Conservation (phyloP, 2,329 filamentous ascomycete genomes). For the Magnaporthales sp. region DNA sequence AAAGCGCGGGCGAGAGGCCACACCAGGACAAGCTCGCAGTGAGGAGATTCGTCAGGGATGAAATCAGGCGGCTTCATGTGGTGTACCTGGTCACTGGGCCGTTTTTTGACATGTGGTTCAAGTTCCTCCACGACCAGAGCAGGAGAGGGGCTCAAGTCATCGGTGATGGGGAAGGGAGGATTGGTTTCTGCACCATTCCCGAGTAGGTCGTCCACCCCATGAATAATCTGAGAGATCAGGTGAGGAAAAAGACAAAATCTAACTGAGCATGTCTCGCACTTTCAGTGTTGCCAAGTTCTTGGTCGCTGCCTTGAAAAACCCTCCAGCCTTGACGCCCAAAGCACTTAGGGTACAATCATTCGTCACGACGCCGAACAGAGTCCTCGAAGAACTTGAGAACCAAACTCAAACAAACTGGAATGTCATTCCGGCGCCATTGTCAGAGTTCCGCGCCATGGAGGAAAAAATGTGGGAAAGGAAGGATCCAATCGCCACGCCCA, state of each 20-base stretch:
- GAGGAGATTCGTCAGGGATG: conserved; percentile 47
- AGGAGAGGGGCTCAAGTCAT: conserved; percentile 51
- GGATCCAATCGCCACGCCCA: conserved; percentile 39
- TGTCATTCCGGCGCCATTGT: conserved; percentile 41
- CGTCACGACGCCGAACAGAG: conserved; percentile 52
- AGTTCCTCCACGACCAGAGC: conserved; percentile 44
- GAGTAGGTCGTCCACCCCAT: conserved; percentile 43
- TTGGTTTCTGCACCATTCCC: conserved; percentile 62
- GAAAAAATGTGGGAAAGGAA: conserved; percentile 46
- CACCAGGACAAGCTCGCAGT: conserved; percentile 64
- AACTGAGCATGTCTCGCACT: not conserved
- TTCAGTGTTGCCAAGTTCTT: conserved; percentile 52
- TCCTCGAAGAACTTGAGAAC: conserved; percentile 58
- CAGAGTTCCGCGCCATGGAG: conserved; percentile 47
- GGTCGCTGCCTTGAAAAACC: conserved; percentile 50
- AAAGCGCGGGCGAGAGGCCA: conserved; percentile 52
- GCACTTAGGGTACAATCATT: conserved; percentile 65
- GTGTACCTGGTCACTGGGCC: conserved; percentile 65
- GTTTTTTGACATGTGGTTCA: conserved; percentile 56
- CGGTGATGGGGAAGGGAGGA: conserved; percentile 49
- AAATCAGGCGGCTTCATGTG: conserved; percentile 44
- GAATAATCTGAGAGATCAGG: not conserved
- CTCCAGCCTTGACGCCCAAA: conserved; percentile 41
- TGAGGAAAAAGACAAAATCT: not conserved
- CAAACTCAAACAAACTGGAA: conserved; percentile 50